Percentiles rank a stretch among this genome's conserved stretches.
phyloP scores from a whole-genome alignment of 1,284 basidiomycete species.

The Leucoagaricus sp. region DNA sequence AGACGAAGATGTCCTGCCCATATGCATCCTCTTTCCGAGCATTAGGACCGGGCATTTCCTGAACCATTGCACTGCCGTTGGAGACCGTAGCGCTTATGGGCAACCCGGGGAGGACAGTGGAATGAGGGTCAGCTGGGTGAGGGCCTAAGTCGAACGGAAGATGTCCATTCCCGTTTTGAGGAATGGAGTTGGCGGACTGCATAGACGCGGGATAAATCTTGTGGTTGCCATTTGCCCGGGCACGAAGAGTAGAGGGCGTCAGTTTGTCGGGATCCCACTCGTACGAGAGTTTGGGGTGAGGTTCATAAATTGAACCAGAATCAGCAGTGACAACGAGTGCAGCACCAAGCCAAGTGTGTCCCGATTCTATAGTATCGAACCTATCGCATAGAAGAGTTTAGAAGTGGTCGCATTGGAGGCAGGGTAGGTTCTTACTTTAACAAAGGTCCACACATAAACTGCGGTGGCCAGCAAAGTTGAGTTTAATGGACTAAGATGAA shows the following conservation, averaged over 20 bases:
- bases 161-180: slow-evolving; percentile 7
- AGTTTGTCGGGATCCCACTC: slow-evolving; percentile 66
- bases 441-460: slow-evolving; percentile 87
- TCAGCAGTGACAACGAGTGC: slow-evolving; percentile 86
- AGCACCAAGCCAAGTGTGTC: slow-evolving; percentile 84
- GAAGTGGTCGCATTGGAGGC: slow-evolving; percentile 6
- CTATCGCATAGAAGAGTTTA: slow-evolving; percentile 26
- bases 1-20: slow-evolving; percentile 82
- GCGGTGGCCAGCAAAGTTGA: slow-evolving; percentile 29
- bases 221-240: slow-evolving; percentile 5
- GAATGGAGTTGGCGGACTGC: slow-evolving; percentile 7
- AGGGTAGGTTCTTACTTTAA: slow-evolving; percentile 47
- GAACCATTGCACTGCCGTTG: slow-evolving; percentile 3
- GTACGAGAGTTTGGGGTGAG: slow-evolving; percentile 75
- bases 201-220: slow-evolving; percentile 17
- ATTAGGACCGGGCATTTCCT: slow-evolving; percentile 33
- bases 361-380: slow-evolving; percentile 85
- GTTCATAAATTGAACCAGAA: slow-evolving; percentile 78
- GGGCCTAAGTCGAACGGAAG: slow-evolving; percentile 59
- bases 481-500: slow-evolving; percentile 1
- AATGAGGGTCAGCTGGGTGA: slow-evolving; percentile 73
- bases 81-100: slow-evolving; percentile 19
- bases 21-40: slow-evolving; percentile 44
- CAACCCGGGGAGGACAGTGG: slow-evolving; percentile 36
- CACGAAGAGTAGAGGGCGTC: slow-evolving; percentile 19